Evolutionary conservation across 1,139 yeast genomes (phyloP).

Genomic region (Nakaseomyces sp.): DNA sequence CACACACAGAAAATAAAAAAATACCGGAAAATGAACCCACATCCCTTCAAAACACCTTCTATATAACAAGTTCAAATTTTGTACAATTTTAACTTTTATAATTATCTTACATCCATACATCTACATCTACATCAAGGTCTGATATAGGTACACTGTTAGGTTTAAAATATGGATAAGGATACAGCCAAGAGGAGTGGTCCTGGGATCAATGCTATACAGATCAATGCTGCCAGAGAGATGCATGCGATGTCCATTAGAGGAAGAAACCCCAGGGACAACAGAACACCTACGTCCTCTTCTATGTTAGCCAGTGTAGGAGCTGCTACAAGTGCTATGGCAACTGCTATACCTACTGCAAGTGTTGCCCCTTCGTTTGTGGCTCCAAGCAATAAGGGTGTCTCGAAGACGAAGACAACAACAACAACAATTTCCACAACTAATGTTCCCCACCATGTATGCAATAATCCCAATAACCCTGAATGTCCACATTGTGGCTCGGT

Average conservation of each 20-base stretch:
- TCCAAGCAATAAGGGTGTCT: neutral
- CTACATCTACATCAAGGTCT: too few species aligned
- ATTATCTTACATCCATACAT: too few species aligned
- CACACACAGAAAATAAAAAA: too few species aligned
- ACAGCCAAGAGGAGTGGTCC: constrained; percentile 9
- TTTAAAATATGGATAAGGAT: neutral
- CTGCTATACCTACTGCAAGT: too few species aligned
- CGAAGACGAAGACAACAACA: constrained; percentile 11
- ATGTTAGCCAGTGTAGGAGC: constrained; percentile 6
- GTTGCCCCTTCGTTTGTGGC: neutral
- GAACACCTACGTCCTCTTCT: neutral
- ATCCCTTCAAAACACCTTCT: too few species aligned
- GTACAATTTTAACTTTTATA: too few species aligned
- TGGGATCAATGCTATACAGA: constrained; percentile 48
- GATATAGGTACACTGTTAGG: too few species aligned
- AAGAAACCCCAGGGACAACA: constrained; percentile 15
- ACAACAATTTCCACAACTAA: constrained; percentile 26
- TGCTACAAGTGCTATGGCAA: too few species aligned
- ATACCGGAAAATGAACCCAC: too few species aligned
- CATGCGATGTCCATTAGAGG: constrained; percentile 34
- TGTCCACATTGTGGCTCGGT: constrained; percentile 62
- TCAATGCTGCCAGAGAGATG: constrained; percentile 59
- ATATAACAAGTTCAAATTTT: too few species aligned
- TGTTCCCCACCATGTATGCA: constrained; percentile 18
- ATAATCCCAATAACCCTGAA: constrained; percentile 34